Conservation (phyloP, 2,329 filamentous ascomycete genomes). For the Calonectria pteridis region DNA sequence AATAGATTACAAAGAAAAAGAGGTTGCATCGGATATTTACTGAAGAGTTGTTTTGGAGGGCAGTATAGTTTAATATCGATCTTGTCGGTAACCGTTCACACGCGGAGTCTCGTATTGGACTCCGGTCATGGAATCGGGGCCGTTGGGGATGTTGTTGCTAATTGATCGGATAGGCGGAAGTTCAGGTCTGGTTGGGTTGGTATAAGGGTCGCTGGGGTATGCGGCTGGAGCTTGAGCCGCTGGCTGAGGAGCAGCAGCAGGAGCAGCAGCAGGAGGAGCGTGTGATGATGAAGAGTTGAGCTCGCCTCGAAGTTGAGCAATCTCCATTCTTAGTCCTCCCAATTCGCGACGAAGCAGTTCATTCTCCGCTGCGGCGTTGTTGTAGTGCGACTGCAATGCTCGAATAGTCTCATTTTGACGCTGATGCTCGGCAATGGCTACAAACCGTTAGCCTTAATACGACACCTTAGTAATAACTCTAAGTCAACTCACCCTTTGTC, state of each 20-base stretch:
- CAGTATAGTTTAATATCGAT: constrained; percentile 47
- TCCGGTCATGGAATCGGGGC: constrained; percentile 74
- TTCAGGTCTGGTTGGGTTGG: constrained; percentile 57
- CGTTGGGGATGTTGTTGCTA: constrained; percentile 56
- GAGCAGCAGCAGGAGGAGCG: constrained; percentile 35
- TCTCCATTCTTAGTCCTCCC: constrained; percentile 60
- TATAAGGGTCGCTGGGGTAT: constrained; percentile 49
- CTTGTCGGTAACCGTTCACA: constrained; percentile 60
- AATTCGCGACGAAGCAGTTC: constrained; percentile 64
- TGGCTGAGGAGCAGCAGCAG: constrained; percentile 32
- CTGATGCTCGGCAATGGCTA: constrained; percentile 73
- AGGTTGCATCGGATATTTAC: constrained; percentile 10
- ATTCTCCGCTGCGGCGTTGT: constrained; percentile 56
- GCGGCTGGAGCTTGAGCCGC: constrained; percentile 38
- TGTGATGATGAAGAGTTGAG: constrained; percentile 45
- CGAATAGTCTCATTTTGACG: constrained; percentile 65
- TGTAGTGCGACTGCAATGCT: constrained; percentile 59
- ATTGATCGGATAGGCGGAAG: constrained; percentile 70
- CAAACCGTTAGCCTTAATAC: constrained; percentile 24
- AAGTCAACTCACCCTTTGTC: constrained; percentile 75
- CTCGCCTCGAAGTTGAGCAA: constrained; percentile 59
- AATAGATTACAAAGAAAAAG: constrained; percentile 35
- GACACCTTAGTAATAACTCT: background rate
- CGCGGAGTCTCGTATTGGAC: constrained; percentile 71
- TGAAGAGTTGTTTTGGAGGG: background rate